Percentiles rank a stretch among this genome's conserved stretches.
Evolutionary conservation across 176 grass and related monocot genomes (phyloP).

Genomic region (Zoysia japonica): DNA sequence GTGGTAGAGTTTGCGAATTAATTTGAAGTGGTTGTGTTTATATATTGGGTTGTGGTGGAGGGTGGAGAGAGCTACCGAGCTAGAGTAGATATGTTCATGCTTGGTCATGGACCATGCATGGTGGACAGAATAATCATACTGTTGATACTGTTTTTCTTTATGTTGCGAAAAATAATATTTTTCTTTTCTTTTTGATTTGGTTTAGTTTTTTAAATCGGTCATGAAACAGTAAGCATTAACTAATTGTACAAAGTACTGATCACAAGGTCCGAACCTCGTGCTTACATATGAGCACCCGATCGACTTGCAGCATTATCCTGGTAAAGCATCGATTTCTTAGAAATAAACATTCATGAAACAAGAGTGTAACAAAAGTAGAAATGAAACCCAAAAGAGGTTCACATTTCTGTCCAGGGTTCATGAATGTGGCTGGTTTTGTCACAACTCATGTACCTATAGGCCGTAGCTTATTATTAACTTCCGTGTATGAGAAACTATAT

Average conservation of each 20-base stretch:
- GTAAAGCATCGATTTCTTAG: neutral
- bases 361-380: no score
- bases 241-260: neutral
- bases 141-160: neutral
- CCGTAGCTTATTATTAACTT: no score
- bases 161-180: no score
- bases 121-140: slow-evolving; percentile 8
- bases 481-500: neutral
- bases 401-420: no score
- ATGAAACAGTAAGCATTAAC: neutral
- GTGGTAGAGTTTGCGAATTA: slow-evolving; percentile 27
- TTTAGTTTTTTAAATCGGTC: slow-evolving; percentile 15
- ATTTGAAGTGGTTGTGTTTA: slow-evolving; percentile 40
- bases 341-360: no score
- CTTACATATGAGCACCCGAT: neutral
- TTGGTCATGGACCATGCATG: slow-evolving; percentile 32
- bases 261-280: neutral
- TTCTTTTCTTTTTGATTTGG: neutral
- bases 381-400: no score
- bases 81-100: slow-evolving; percentile 14
- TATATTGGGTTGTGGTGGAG: slow-evolving; percentile 34
- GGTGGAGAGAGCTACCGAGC: slow-evolving; percentile 33
- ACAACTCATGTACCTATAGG: no score
- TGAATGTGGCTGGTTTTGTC: no score
- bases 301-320: neutral